These are phyloP conservation scores for Panicum miliaceum DNA, from an alignment of 176 grass and related monocot genomes.

Conservation along the genomic window DNA sequence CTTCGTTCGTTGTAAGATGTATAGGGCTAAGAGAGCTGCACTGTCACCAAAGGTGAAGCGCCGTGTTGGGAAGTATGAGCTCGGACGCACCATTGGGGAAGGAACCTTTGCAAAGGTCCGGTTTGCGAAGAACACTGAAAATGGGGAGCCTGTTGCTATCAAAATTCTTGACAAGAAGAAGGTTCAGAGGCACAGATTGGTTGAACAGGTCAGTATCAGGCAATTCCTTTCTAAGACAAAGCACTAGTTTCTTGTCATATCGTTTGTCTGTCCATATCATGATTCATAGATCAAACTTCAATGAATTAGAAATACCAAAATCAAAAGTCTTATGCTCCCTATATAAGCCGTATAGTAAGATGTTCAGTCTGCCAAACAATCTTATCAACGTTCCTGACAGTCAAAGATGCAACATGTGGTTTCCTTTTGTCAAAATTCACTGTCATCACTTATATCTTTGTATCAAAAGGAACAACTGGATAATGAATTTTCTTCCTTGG, in stretches of 20 bases:
- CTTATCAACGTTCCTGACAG: slow-evolving; percentile 4
- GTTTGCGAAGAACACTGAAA: slow-evolving; percentile 89
- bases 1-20: slow-evolving; percentile 55
- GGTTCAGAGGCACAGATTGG: slow-evolving; percentile 83
- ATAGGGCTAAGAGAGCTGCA: slow-evolving; percentile 73
- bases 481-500: slow-evolving; percentile 52
- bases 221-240: slow-evolving; percentile 23
- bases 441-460: slow-evolving; percentile 41
- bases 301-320: background rate
- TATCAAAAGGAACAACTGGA: slow-evolving; percentile 55
- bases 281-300: background rate
- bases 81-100: slow-evolving; percentile 92
- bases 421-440: slow-evolving; percentile 44
- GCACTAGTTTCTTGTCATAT: background rate
- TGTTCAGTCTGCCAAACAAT: slow-evolving; percentile 19
- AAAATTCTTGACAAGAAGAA: slow-evolving; percentile 99
- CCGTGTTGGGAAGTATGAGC: slow-evolving; percentile 89
- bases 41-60: slow-evolving; percentile 84
- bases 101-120: slow-evolving; percentile 95
- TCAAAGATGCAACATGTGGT: slow-evolving; percentile 8
- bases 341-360: background rate
- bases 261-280: slow-evolving; percentile 13
- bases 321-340: background rate
- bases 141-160: slow-evolving; percentile 79
- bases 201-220: slow-evolving; percentile 77